Evolutionary conservation across 1,284 basidiomycete species (phyloP).

Genomic region (Pseudozyma thailandica): DNA sequence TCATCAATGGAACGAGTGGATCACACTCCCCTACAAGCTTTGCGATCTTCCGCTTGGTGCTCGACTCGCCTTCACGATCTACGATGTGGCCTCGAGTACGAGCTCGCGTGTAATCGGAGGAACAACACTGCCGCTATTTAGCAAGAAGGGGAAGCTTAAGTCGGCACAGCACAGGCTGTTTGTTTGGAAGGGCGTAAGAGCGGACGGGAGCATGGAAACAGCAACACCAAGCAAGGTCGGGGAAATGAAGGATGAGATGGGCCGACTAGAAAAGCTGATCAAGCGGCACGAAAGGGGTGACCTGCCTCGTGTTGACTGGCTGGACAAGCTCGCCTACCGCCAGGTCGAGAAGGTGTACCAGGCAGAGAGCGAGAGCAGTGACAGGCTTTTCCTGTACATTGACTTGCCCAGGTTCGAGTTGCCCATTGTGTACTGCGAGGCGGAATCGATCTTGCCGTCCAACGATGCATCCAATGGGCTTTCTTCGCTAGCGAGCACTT

Average conservation of each 20-base stretch:
- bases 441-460: conserved; percentile 41
- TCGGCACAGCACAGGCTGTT: conserved; percentile 80
- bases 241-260: conserved; percentile 82
- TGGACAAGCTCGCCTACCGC: conserved; percentile 90
- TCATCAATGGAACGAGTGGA: conserved; percentile 86
- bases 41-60: conserved; percentile 87
- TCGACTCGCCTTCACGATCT: conserved; percentile 91
- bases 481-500: conserved; percentile 11
- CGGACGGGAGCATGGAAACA: conserved; percentile 83
- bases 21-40: conserved; percentile 88
- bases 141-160: conserved; percentile 88
- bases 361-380: conserved; percentile 42
- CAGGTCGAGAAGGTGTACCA: conserved; percentile 80
- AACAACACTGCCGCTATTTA: conserved; percentile 87
- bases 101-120: conserved; percentile 80
- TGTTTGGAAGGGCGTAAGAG: conserved; percentile 83
- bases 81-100: conserved; percentile 80
- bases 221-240: conserved; percentile 75
- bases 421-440: conserved; percentile 89
- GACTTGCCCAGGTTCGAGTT: conserved; percentile 98
- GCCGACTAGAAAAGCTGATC: conserved; percentile 90
- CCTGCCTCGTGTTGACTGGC: conserved; percentile 92
- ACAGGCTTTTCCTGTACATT: conserved; percentile 80
- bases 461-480: conserved; percentile 21
- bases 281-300: conserved; percentile 96